Evolutionary conservation across 208 protist species (phyloP).

Genomic region (Wallacemonas sp.): DNA sequence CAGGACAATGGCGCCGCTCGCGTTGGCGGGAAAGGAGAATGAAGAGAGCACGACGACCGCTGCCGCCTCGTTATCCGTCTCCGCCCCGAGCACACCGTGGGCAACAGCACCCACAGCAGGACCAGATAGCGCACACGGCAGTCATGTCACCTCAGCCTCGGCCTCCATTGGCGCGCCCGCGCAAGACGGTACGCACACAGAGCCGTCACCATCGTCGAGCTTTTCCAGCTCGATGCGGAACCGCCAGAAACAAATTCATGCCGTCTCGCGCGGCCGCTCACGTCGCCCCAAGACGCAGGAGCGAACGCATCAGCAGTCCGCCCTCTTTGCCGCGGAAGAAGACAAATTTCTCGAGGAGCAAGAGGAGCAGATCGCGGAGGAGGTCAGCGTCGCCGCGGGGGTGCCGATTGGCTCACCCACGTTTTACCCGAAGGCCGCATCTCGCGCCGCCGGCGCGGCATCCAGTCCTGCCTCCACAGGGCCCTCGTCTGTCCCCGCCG

Average conservation of each 20-base stretch:
- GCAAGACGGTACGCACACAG: too few species aligned
- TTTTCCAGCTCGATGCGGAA: too few species aligned
- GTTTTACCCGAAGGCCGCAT: too few species aligned
- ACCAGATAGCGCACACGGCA: background rate
- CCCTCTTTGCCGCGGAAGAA: conserved; percentile 9
- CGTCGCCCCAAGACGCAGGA: too few species aligned
- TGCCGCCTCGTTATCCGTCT: background rate
- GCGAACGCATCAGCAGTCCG: background rate
- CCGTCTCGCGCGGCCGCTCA: background rate
- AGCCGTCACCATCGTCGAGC: too few species aligned
- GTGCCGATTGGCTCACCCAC: background rate
- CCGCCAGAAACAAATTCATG: too few species aligned
- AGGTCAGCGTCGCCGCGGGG: conserved; percentile 1
- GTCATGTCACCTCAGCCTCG: too few species aligned
- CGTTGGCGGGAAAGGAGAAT: too few species aligned
- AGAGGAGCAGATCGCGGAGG: conserved; percentile 14
- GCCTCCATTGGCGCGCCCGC: too few species aligned
- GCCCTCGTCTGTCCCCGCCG: background rate
- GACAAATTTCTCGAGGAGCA: conserved; percentile 14
- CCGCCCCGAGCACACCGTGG: background rate
- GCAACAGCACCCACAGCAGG: background rate
- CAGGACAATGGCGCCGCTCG: too few species aligned
- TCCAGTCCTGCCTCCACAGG: background rate
- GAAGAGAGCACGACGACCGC: too few species aligned
- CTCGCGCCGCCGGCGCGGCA: background rate